Evolutionary conservation across 441 rosid genomes (phyloP), one percentile per base, ranked within the genome.

Genomic region (Aleurites moluccanus): DNA sequence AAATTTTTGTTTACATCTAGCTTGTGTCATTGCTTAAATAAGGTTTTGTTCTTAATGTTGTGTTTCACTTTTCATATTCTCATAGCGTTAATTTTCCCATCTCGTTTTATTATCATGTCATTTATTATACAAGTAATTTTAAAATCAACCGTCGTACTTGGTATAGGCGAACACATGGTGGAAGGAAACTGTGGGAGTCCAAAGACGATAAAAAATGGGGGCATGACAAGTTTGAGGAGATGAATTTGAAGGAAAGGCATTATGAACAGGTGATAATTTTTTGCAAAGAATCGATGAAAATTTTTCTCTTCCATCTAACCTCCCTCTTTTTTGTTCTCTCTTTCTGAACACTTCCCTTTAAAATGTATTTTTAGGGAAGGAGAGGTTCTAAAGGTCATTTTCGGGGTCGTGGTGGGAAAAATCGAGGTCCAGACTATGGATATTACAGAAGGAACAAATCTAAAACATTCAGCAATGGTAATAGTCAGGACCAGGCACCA

Each of bases 161-260:
- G 28, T 61, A 60, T 79, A 95, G 99, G 88, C 83, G 87, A 82
- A 89, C 86, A 42, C 87, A 82, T 75, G 97, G 88, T 79, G 93
- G 91, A 69, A 87, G 88, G 82, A 90, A 84, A 79, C 84, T 91
- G 80, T 95, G 98, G 99, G 96, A 91, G 70, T 90, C 98, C 76
- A 91, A 80, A 83, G 99, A 95, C 83, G 91, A 89, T 63, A 86
- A 89, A 79, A 95, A 90, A 80, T 95, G 98, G 99, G 99, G 99
- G 64, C 99, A 95, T 80, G 99, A 95, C 86, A 96, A 93, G 83
- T 96, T 84, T 79, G 98, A 90, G 77, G 97, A 93, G 91, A 74
- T 96, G 87, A 86, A 85, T 52, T 76, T 80, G 53, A 94, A 84
- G 57, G 89, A 88, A 72, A 88, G 88, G 73, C 93, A 80, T 70